These are phyloP conservation scores for Synchytrium microbalum DNA, from an alignment of 371 early-diverging fungal species.

Conservation along the genomic window DNA sequence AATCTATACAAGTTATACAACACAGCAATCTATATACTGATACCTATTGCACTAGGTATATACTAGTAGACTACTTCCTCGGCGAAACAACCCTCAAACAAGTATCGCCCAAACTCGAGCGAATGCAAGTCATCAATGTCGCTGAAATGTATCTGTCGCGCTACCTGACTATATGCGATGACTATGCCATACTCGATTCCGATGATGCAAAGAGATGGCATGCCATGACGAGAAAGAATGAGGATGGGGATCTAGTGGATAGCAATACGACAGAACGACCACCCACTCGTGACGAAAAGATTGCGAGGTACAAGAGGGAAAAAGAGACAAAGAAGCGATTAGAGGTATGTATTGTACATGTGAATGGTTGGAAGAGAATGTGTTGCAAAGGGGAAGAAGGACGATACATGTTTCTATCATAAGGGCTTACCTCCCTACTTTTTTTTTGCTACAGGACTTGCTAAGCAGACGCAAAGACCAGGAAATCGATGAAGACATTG, in stretches of 20 bases:
- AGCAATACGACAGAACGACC: constrained; percentile 32
- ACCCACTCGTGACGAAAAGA: constrained; percentile 55
- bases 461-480: constrained; percentile 32
- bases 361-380: constrained; percentile 12
- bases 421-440: not conserved
- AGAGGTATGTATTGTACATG: constrained; percentile 22
- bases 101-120: not conserved
- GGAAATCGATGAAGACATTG: constrained; percentile 40
- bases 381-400: constrained; percentile 6
- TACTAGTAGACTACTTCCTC: constrained; percentile 68
- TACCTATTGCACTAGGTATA: constrained; percentile 35
- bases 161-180: not conserved
- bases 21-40: constrained; percentile 15
- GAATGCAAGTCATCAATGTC: constrained; percentile 1
- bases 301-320: constrained; percentile 67
- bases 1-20: no score
- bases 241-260: not conserved
- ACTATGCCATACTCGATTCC: not conserved
- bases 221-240: not conserved
- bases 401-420: not conserved
- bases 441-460: constrained; percentile 22
- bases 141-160: not conserved
- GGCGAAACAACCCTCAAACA: constrained; percentile 43
- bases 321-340: constrained; percentile 52
- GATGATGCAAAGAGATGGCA: constrained; percentile 1